Base-by-base conservation (phyloP, 2,329 filamentous ascomycete genomes). In the Hirsutella thompsonii region DNA sequence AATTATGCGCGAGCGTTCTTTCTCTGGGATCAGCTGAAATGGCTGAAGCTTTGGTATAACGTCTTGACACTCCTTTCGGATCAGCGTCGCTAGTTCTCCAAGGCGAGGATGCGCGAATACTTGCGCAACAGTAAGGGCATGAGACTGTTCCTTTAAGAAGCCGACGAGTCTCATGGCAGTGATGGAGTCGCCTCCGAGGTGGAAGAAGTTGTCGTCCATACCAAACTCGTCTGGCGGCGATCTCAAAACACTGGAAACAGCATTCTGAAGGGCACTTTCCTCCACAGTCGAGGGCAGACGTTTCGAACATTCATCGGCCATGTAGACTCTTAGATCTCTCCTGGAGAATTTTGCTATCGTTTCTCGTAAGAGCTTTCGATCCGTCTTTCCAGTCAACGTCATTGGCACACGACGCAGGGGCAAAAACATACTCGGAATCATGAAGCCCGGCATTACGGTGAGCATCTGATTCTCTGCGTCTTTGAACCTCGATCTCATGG, bases 121-220 rank as follows among this genome's bases (percentile, higher is more conserved):
- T 20, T 44, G 19, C 16, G 39, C 36, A 2, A 38, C 40, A 4
- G 37, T 36, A 5, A 47, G 16, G 6, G 18, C 18, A 30, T 40
- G 38, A 1, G 37, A 41, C 4, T 14, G 9, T 4, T 39, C 37
- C 21, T 23, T 20, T 3, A 38, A 21, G 13, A n/a, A 13, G 3
- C 37, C 37, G 13, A 29, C 43, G 5, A 45, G 33, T 29, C 36
- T 37, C 23, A 45, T 43, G 30, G 44, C 44, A 10, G 32, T 30
- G 13, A 81, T 42, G 8, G 42, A 44, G 32, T 44, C 44, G 14
- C 42, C 42, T 5, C 42, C 44, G 3, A 44, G 28, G 3, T 39
- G 40, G n/a, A 47, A 46, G 28, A 47, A 47, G 29, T 44, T 42
- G 29, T 40, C 38, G 13, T 45, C 30, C 38, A 40, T 40, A 2